Evolutionary conservation across 352 stramenopile genomes (phyloP).

Genomic region (Globisporangium orthogonon): DNA sequence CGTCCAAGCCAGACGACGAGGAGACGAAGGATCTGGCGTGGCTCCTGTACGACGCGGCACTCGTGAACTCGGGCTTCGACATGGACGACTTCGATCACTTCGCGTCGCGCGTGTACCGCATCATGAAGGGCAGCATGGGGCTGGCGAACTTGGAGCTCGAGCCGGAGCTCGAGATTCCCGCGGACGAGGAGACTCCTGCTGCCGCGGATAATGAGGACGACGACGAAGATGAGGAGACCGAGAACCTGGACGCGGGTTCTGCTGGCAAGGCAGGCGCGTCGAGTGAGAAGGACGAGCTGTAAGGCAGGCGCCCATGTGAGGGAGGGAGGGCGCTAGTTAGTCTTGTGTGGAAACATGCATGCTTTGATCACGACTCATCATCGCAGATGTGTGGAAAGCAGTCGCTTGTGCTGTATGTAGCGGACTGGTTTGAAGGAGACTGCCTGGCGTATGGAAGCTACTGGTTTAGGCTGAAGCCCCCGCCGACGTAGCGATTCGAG

Average conservation of each 20-base stretch:
- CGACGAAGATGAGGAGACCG: slow-evolving; percentile 43
- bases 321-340: not conserved
- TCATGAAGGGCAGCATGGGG: slow-evolving; percentile 92
- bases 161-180: slow-evolving; percentile 93
- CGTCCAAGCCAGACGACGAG: slow-evolving; percentile 56
- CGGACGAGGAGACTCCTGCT: slow-evolving; percentile 25
- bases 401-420: not conserved
- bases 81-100: slow-evolving; percentile 93
- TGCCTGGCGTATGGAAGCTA: slow-evolving; percentile 14
- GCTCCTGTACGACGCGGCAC: slow-evolving; percentile 96
- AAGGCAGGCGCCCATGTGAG: slow-evolving; percentile 3
- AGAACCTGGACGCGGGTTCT: slow-evolving; percentile 18
- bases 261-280: slow-evolving; percentile 13
- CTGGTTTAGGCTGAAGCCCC: slow-evolving; percentile 92
- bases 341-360: not conserved
- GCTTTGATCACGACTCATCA: not conserved
- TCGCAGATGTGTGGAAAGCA: too few relatives aligned
- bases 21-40: slow-evolving; percentile 93
- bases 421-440: too few relatives aligned
- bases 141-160: slow-evolving; percentile 90
- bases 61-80: slow-evolving; percentile 97
- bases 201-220: slow-evolving; percentile 12
- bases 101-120: slow-evolving; percentile 88
- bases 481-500: slow-evolving; percentile 89
- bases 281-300: slow-evolving; percentile 75